Evolutionary conservation across 148 eudicot species (phyloP), one percentile per base, ranked within the genome.

Genomic region (Rhododendron griersonianum): DNA sequence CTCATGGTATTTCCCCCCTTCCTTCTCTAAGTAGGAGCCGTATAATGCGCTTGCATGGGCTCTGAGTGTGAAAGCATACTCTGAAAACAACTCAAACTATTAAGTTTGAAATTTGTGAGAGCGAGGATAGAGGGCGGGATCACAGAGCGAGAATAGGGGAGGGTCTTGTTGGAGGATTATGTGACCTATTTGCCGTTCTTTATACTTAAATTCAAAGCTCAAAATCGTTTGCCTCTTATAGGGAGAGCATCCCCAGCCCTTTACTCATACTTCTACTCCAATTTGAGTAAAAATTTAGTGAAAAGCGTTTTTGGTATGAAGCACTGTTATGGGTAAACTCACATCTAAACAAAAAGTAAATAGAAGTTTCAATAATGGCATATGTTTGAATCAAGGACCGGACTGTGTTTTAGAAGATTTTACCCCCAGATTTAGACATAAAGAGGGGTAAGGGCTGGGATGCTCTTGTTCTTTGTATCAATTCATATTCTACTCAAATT

Each of bases 1-100:
- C 91, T 89, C 87, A 89, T 85, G 92, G 93, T 92, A 15, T 25
- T 51, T 8, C 30, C 28, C 63, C 55, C 6, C 59, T 0, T 16
- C 59, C 61, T n/a, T 6, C 9, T 59, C 8, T 6, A 19, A 50
- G 15, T 50, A 50, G 15, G 13, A 50, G 53, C 14, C 3, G 0
- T 51, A 51, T 13, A 11, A 51, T 14, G 4, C 57, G 16, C 19
- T 53, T 53, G 61, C 21, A 16, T 9, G 50, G 11, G 11, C 50
- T 2, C 1, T 30, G 61, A 16, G 7, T 4, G 61, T 18, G 61
- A 15, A 16, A 55, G 21, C 21, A 15, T 55, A 55, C 61, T 16
- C 57, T 53, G 57, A 53, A 53, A 53, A 53, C 4, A 53, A 53
- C 57, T 53, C 18, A 14, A 53, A 53, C 18, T 53, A 3, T 14